Conservation (phyloP, 768 basidiomycete genomes). For the Psilocybe cubensis region DNA sequence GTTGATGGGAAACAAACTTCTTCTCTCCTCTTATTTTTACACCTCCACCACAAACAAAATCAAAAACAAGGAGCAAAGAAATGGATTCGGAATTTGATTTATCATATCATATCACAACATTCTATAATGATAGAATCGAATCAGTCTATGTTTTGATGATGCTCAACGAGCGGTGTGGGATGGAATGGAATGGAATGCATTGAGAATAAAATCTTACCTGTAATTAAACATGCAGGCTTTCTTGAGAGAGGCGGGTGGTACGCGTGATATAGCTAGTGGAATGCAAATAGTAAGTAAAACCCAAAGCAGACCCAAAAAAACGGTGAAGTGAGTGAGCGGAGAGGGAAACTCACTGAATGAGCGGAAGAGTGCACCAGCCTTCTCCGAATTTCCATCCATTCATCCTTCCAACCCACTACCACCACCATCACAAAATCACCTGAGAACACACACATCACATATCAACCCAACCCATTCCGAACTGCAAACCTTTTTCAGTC, state of each 20-base stretch:
- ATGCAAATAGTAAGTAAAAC: slow-evolving; percentile 2
- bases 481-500: neutral
- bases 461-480: slow-evolving; percentile 15
- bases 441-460: neutral
- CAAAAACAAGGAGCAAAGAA: neutral
- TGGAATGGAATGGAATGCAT: neutral
- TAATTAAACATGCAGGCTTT: slow-evolving; percentile 42
- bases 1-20: neutral
- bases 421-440: neutral
- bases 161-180: too few species aligned
- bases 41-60: too few species aligned
- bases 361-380: slow-evolving; percentile 6
- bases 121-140: slow-evolving; percentile 2
- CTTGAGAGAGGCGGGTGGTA: slow-evolving; percentile 35
- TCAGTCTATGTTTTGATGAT: slow-evolving; percentile 3
- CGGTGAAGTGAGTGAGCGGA: neutral
- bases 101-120: too few species aligned
- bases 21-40: neutral
- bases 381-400: neutral
- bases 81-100: slow-evolving; percentile 11
- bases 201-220: slow-evolving; percentile 35
- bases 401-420: slow-evolving; percentile 12
- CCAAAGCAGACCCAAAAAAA: slow-evolving; percentile 2
- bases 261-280: slow-evolving; percentile 12
- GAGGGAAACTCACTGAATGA: slow-evolving; percentile 2